A percentile compares a stretch with the other conserved stretches of the same genome.
Conservation (phyloP, 345 rosid species). For the Iberis pinnata region DNA sequence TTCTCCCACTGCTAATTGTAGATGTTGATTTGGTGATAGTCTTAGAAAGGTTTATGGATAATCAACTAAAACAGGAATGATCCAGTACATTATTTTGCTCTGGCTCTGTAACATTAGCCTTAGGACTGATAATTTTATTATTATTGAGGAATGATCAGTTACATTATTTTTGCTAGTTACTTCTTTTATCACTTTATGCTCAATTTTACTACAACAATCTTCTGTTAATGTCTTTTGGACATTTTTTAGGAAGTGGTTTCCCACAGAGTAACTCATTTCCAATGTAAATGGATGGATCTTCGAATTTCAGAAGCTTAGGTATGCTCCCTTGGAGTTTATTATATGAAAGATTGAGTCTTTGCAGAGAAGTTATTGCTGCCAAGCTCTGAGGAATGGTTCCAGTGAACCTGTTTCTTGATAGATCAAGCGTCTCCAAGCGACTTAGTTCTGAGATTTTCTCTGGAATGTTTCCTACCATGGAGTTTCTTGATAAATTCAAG, state of each 20-base stretch:
- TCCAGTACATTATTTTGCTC: too few species aligned
- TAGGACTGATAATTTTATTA: too few species aligned
- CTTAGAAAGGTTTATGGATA: too few species aligned
- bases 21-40: too few species aligned
- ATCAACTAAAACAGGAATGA: too few species aligned
- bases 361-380: slow-evolving; percentile 31
- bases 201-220: slow-evolving; percentile 8
- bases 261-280: slow-evolving; percentile 46
- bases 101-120: too few species aligned
- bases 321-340: slow-evolving; percentile 44
- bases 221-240: slow-evolving; percentile 29
- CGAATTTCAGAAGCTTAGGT: slow-evolving; percentile 33
- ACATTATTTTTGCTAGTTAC: too few species aligned
- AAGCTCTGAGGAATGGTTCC: slow-evolving; percentile 44
- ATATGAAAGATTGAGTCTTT: slow-evolving; percentile 39
- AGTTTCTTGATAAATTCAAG: slow-evolving; percentile 35
- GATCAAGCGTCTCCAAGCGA: slow-evolving; percentile 34
- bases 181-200: too few species aligned
- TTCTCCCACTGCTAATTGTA: too few species aligned
- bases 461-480: slow-evolving; percentile 28
- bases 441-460: slow-evolving; percentile 23
- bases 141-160: too few species aligned
- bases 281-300: slow-evolving; percentile 36
- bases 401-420: slow-evolving; percentile 40
- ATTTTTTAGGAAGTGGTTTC: slow-evolving; percentile 37